Base-by-base conservation (phyloP, 352 stramenopile species). In the Phytophthora pluvialis region DNA sequence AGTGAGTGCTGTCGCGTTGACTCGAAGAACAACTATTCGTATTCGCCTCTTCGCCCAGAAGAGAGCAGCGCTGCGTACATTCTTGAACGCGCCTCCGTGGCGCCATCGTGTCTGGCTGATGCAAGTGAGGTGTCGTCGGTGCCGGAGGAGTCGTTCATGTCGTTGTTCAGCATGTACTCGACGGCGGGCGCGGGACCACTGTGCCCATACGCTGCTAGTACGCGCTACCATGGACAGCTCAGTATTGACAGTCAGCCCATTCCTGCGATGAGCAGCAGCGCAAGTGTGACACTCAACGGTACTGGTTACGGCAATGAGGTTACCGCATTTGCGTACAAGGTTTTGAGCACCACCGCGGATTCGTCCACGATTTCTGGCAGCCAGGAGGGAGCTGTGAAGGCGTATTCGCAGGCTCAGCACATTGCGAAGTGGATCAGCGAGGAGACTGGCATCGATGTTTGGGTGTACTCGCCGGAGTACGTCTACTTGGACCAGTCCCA, bases 401-500 rank as follows among this genome's bases (percentile, higher is more conserved):
- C 72, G 5, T 88, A 89, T 59, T 67, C 77, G 11, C 84, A 93
- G 46, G 78, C 77, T 47, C 75, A 79, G 15, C 54, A 73, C n/a
- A 79, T 86, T 31, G 82, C 82, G 1, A 54, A 79, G 52, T 93
- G 75, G 75, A 89, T 93, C 52, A 91, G 77, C 31, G 63, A 91
- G 3, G 75, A 75, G 51, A 85, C 77, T 4, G 83, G 78, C n/a
- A 64, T 91, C 12, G 80, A 90, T 45, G 69, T 91, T 5, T 93
- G 83, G 83, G 78, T 73, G 3, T 89, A 91, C 68, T 90, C 83
- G 16, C 70, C 72, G 7, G 70, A 72, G 21, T 89, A 84, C 58
- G 64, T 86, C 3, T 91, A 79, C 55, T 78, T 93, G 54, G 81
- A 91, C 53, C 83, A 93, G 67, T 93, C 89, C 60, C 59, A 80